phyloP scores from a whole-genome alignment of 495 filamentous ascomycete genomes.

The Elasticomyces elasticus region DNA sequence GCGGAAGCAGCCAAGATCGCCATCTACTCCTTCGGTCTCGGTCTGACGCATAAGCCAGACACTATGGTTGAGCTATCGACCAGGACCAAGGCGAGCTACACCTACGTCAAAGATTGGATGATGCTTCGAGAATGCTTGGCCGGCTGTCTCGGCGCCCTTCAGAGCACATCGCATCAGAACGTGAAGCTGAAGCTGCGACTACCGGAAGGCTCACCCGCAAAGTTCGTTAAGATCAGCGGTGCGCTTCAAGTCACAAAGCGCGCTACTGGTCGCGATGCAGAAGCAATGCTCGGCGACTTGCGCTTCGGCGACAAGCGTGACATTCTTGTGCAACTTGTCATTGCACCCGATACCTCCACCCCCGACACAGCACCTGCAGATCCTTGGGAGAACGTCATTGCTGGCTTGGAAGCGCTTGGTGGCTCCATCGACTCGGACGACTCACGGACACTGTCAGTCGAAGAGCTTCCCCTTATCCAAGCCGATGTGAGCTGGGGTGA shows the following conservation, averaged over 20 bases:
- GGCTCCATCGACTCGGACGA: constrained; percentile 84
- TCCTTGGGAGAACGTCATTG: constrained; percentile 94
- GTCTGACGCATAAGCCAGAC: constrained; percentile 95
- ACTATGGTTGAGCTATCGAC: constrained; percentile 97
- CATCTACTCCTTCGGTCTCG: constrained; percentile 93
- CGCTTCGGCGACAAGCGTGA: constrained; percentile 97
- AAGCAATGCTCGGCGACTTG: constrained; percentile 85
- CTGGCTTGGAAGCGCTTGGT: constrained; percentile 89
- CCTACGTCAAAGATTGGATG: constrained; percentile 99
- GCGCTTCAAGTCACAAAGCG: constrained; percentile 95
- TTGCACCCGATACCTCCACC: constrained; percentile 76
- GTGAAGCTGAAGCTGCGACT: constrained; percentile 91
- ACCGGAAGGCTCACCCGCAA: constrained; percentile 92
- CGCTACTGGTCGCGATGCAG: constrained; percentile 91
- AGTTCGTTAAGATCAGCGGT: constrained; percentile 97
- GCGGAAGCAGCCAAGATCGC: constrained; percentile 97
- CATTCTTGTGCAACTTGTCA: constrained; percentile 89
- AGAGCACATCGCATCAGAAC: constrained; percentile 96
- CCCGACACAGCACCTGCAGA: constrained; percentile 85
- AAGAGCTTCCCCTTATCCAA: constrained; percentile 92
- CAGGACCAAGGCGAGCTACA: constrained; percentile 91
- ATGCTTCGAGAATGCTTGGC: constrained; percentile 97
- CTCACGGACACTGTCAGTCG: constrained; percentile 70
- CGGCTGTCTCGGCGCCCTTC: constrained; percentile 86
- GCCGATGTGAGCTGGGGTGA: constrained; percentile 92